These are phyloP conservation scores for Teratosphaeria gauchensis DNA, from an alignment of 2,329 filamentous ascomycete species.

Conservation along the genomic window DNA sequence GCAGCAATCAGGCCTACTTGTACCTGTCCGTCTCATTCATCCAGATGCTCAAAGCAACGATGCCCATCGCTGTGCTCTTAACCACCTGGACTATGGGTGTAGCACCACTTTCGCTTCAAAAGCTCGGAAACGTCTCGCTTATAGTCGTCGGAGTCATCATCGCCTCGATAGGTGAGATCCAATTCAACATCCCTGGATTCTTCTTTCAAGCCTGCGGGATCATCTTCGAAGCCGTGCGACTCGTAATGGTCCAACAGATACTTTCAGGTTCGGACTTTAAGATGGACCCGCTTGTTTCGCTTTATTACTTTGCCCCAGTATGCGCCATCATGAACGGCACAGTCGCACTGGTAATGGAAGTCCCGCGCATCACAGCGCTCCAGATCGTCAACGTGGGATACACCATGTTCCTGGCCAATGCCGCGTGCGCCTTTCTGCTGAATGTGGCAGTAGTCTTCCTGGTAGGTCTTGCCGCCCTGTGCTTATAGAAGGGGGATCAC, in stretches of 20 bases:
- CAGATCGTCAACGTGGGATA: slow-evolving; percentile 67
- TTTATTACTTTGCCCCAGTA: slow-evolving; percentile 83
- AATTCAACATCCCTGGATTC: slow-evolving; percentile 75
- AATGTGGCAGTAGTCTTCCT: slow-evolving; percentile 81
- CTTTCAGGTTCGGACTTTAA: slow-evolving; percentile 78
- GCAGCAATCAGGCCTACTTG: slow-evolving; percentile 89
- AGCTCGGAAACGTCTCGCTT: slow-evolving; percentile 83
- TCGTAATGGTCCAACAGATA: slow-evolving; percentile 76
- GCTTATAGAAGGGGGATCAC: neutral
- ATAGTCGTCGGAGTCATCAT: slow-evolving; percentile 94
- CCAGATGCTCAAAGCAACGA: slow-evolving; percentile 98
- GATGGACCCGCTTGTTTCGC: slow-evolving; percentile 81
- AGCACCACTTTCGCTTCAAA: slow-evolving; percentile 71
- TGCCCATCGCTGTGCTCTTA: slow-evolving; percentile 86
- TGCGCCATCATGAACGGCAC: slow-evolving; percentile 73
- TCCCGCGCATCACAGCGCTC: slow-evolving; percentile 57
- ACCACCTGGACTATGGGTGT: slow-evolving; percentile 83
- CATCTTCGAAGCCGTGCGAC: slow-evolving; percentile 69
- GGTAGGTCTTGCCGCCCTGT: slow-evolving; percentile 43
- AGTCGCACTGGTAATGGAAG: slow-evolving; percentile 63
- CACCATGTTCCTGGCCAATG: slow-evolving; percentile 64
- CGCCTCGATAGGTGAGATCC: slow-evolving; percentile 89
- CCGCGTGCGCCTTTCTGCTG: slow-evolving; percentile 66
- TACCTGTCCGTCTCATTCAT: slow-evolving; percentile 96
- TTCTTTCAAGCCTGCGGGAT: slow-evolving; percentile 71